Evolutionary conservation across 2,329 filamentous ascomycete species (phyloP), one percentile per base, ranked within the genome.

Genomic region (Verticillium nonalfalfae): DNA sequence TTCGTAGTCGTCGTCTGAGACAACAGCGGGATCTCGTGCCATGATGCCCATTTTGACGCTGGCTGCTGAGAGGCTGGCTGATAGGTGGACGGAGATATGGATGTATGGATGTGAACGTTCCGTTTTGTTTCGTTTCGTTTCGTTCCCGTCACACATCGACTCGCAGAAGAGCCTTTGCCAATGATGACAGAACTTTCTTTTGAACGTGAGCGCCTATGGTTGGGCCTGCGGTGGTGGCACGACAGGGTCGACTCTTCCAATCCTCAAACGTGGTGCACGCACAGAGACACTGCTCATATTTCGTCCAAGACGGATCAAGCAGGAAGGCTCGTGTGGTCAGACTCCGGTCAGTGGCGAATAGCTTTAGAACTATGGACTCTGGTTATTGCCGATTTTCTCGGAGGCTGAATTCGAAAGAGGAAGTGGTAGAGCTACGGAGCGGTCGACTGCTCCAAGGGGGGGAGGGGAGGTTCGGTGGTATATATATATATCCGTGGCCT

Each of bases 1-100:
- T 67, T 81, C 79, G 65, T 76, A 77, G 61, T 81, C 78, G 67
- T 81, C 77, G 63, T 78, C 76, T 54, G 68, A 67, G 60, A 66
- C 66, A 60, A 67, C 67, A 60, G 55, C 45, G 55, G 61, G 58
- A 50, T 67, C 61, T 45, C 61, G 62, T 56, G 64, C 58, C 61
- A 64, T 60, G 45, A 40, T 65, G 60, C 63, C 61, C 64, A 65
- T 65, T 60, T 59, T 63, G 58, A 59, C 58, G 50, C 45, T n/a
- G 13, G 59, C 1, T 35, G 40, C 7, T 60, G 45, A 31, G 26
- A 31, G 26, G 33, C 11, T 52, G n/a, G 39, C 31, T 14, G 36
- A 15, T n/a, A 18, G 34, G 18, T 38, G 31, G 15, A 52, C 35
- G 15, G 26, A 34, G 11, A n/a, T n/a, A 3, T 56, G 9, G 26